Base-by-base conservation (phyloP, 768 basidiomycete species). In the Clathrus columnatus region DNA sequence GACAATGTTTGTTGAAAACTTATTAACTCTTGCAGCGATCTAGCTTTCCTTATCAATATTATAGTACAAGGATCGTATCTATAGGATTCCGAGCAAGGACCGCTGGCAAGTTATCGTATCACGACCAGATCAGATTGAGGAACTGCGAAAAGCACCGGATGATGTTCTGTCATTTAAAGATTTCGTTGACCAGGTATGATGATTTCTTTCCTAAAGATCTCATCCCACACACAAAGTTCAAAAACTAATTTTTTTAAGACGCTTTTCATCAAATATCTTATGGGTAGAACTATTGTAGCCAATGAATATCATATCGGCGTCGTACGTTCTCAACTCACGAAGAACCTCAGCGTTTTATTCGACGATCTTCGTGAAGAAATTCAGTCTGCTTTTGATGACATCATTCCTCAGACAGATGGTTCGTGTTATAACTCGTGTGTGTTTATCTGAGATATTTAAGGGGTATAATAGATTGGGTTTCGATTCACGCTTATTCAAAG, bases 311-410 rank as follows among this genome's bases (percentile, higher is more conserved):
- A 72, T 45, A 45, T 65, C 20, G 36, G 55, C 2, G 50, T 72
- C 18, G 30, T 72, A 6, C 67, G 65, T 11, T 57, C 52, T 24
- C 67, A 66, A 23, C 61, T 75, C 8, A 70, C 68, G 2, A 66
- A 76, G 7, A 73, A 72, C 48, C 64, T 80, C 6, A 69, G 64
- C 0, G 54, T 50, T 1, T 58, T 73, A 2, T 74, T 73, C 56
- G 67, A 71, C 0, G 69, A 71, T 18, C 61, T 82, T 14, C 69
- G 67, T 7, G 72, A 77, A 18, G 82, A 83, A 57, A 64, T 80
- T 23, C 44, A 61, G 1, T 51, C 63, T 0, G 68, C 79, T 0
- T 74, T 80, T 49, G 60, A 64, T 2, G 75, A 75, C 0, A 60
- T 67, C 27, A 66, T 81, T 56, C 63, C 65, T 44, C 27, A 50